Percentiles rank a stretch among this genome's conserved stretches.
Conservation (phyloP, 352 stramenopile species). For the Thraustochytrium sp. region DNA sequence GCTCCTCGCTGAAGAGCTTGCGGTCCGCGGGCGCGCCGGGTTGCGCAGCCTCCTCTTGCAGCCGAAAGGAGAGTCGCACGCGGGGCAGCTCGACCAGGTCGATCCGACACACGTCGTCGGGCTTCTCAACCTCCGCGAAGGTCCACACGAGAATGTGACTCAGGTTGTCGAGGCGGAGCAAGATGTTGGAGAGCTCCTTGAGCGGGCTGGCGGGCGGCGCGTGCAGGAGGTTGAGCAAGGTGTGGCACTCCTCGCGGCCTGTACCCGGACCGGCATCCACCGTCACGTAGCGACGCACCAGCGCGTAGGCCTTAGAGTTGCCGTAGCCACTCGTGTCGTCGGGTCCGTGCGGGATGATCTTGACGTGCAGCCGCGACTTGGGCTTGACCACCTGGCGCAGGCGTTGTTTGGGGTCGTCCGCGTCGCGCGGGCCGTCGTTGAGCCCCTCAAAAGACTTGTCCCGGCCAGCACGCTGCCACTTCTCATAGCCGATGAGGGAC, state of each 20-base stretch:
- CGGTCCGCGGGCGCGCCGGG: background rate
- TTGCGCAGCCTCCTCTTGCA: background rate
- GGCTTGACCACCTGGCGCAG: background rate
- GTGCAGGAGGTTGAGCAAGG: constrained; percentile 65
- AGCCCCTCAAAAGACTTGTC: too few relatives aligned
- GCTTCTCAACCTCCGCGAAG: background rate
- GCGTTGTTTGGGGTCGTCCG: background rate
- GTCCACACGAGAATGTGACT: constrained; percentile 80
- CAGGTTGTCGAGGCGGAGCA: constrained; percentile 71
- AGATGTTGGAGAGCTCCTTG: constrained; percentile 50
- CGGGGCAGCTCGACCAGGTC: constrained; percentile 50
- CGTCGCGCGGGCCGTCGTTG: background rate
- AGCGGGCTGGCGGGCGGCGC: constrained; percentile 42
- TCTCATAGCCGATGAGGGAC: constrained; percentile 32
- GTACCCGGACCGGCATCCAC: background rate
- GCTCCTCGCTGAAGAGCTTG: constrained; percentile 46
- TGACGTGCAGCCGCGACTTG: background rate
- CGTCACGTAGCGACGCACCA: constrained; percentile 2
- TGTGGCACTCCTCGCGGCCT: constrained; percentile 38
- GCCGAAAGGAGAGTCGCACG: constrained; percentile 47
- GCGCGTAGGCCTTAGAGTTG: constrained; percentile 51
- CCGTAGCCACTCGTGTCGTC: constrained; percentile 63
- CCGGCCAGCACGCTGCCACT: too few relatives aligned
- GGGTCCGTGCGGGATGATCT: constrained; percentile 46
- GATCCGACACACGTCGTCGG: constrained; percentile 38